Base-by-base conservation (phyloP, 306 rosid genomes). In the Pachyrhizus erosus region DNA sequence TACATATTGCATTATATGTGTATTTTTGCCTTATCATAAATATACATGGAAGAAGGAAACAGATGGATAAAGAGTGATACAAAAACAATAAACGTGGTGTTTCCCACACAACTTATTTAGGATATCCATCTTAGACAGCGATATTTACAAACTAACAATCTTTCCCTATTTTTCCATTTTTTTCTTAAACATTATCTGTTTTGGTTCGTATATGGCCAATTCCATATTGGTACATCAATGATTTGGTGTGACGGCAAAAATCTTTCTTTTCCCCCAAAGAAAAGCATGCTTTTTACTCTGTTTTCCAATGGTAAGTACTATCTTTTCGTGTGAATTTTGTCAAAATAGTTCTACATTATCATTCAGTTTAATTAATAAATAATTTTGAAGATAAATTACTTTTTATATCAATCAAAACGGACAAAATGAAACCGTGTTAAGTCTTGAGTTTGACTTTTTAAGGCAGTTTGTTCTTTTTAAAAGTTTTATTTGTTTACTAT, bases 71-170 rank as follows among this genome's bases (percentile, higher is more conserved):
- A 54, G 88, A 70, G 85, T 61, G 85, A 81, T 85, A 65, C 77
- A 70, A 65, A 77, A 81, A 60, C 83, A 21, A 20, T 18, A 62
- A 77, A 76, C 83, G 88, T 85, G 88, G 85, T 85, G 51, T 81
- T 77, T 85, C 74, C 73, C 80, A 62, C 55, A 75, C 85, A 80
- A 70, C 76, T 68, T 48, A 51, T 76, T 80, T 61, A 67, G 61
- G 82, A 84, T 84, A 74, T 74, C 26, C 29, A 62, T 3, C 17
- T 18, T 29, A 21, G 81, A 84, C 14, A 79, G 68, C 2, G 87
- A 67, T 20, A 5, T 60, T 84, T 48, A 55, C 31, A 84, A 79
- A 54, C 73, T 55, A 33, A 55, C 48, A 58, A 67, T 52, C 8
- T 37, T 62, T 23, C 48, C 78, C 20, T 21, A 33, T 60, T 77